phyloP scores from a whole-genome alignment of 805 yeast species.

The Henningerozyma blattae region DNA sequence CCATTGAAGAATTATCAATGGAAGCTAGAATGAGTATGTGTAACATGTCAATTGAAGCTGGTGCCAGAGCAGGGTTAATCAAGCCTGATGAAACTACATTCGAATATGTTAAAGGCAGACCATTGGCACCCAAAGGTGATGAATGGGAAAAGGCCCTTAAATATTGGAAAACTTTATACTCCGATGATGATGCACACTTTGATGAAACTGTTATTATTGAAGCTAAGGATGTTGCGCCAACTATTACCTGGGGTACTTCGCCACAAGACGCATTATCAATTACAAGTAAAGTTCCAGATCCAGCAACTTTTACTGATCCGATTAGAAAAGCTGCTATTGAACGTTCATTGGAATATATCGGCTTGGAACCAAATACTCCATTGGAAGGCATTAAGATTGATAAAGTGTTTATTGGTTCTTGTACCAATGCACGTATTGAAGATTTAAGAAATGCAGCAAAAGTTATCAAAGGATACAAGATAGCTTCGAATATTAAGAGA shows the following conservation, averaged over 20 bases:
- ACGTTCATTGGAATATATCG: constrained; percentile 89
- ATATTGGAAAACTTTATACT: constrained; percentile 81
- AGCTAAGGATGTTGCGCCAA: constrained; percentile 82
- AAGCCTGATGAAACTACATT: constrained; percentile 87
- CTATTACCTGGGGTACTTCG: constrained; percentile 99
- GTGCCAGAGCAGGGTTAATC: constrained; percentile 99
- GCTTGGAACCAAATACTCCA: constrained; percentile 73
- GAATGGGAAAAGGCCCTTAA: constrained; percentile 91
- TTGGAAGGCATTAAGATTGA: constrained; percentile 67
- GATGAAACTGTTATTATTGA: constrained; percentile 73
- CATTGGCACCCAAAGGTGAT: constrained; percentile 85
- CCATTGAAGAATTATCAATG: constrained; percentile 81
- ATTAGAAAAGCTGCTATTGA: constrained; percentile 73
- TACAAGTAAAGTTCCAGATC: constrained; percentile 84
- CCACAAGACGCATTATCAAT: constrained; percentile 98
- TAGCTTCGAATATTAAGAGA: constrained; percentile 67
- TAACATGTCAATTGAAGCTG: constrained; percentile 98
- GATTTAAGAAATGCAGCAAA: constrained; percentile 92
- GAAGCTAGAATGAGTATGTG: constrained; percentile 99
- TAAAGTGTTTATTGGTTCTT: constrained; percentile 94
- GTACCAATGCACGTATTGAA: constrained; percentile 96
- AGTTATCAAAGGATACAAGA: constrained; percentile 81
- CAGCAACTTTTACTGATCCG: constrained; percentile 58
- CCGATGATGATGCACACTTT: constrained; percentile 84
- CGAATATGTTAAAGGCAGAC: constrained; percentile 84